phyloP scores from a whole-genome alignment of 208 protist genomes.

The Willaertia magna region DNA sequence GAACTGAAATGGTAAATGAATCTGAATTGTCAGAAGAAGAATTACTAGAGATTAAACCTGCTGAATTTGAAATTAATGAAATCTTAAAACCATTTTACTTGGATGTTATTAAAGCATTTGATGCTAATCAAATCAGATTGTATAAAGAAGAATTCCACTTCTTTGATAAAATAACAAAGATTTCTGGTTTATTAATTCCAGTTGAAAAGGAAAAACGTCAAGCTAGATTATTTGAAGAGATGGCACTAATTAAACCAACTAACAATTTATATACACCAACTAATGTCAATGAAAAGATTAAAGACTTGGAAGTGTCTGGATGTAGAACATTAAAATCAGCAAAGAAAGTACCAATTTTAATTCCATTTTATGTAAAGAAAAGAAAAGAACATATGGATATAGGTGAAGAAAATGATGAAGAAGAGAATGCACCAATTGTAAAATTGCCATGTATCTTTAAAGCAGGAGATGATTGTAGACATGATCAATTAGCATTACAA shows the following conservation, averaged over 20 bases:
- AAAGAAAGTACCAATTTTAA: conserved; percentile 71
- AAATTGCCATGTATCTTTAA: conserved; percentile 77
- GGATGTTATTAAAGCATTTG: background rate
- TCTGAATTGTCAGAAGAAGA: background rate
- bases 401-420: conserved; percentile 4
- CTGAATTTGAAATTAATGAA: background rate
- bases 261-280: conserved; percentile 58
- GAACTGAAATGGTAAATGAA: background rate
- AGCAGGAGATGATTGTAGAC: conserved; percentile 81
- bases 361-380: conserved; percentile 58
- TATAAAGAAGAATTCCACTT: conserved; percentile 6
- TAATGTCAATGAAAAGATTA: conserved; percentile 51
- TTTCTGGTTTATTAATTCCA: background rate
- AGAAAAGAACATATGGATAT: conserved; percentile 27
- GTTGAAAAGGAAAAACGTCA: background rate
- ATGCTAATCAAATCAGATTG: background rate
- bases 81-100: background rate
- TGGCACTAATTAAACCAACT: background rate
- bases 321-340: conserved; percentile 66
- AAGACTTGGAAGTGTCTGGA: conserved; percentile 49
- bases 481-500: conserved; percentile 79
- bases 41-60: background rate
- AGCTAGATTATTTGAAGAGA: background rate
- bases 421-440: conserved; percentile 23
- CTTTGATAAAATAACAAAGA: background rate